phyloP scores from a whole-genome alignment of 2,329 filamentous ascomycete species.

The Xylaria sp. region DNA sequence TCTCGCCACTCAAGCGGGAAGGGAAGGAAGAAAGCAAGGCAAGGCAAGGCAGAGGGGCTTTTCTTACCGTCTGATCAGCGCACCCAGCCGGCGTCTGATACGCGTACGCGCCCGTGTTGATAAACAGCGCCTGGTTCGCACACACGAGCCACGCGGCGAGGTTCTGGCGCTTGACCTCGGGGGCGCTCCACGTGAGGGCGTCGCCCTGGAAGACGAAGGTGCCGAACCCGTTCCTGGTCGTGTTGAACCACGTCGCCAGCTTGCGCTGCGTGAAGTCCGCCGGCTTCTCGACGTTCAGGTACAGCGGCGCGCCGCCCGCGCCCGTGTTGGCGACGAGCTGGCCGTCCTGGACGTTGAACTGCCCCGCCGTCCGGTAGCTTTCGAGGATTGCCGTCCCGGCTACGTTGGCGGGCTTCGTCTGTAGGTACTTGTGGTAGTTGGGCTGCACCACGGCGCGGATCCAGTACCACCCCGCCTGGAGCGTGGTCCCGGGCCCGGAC shows the following conservation, averaged over 20 bases:
- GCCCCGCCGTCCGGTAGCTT: slow-evolving; percentile 59
- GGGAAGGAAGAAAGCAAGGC: not conserved
- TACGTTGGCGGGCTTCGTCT: slow-evolving; percentile 57
- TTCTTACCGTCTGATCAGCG: slow-evolving; percentile 65
- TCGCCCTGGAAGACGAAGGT: slow-evolving; percentile 69
- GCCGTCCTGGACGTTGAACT: slow-evolving; percentile 65
- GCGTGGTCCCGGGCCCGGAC: slow-evolving; percentile 48
- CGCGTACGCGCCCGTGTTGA: slow-evolving; percentile 68
- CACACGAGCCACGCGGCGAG: slow-evolving; percentile 70
- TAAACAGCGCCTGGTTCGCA: slow-evolving; percentile 60
- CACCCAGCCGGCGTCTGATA: slow-evolving; percentile 69
- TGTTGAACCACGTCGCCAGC: slow-evolving; percentile 63
- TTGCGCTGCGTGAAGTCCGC: slow-evolving; percentile 58
- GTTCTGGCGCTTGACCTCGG: slow-evolving; percentile 63
- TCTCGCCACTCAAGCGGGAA: not conserved
- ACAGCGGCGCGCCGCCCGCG: slow-evolving; percentile 53
- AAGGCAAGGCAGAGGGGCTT: slow-evolving; percentile 17
- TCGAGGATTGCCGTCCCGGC: slow-evolving; percentile 61
- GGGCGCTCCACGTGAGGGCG: slow-evolving; percentile 64
- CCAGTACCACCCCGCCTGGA: slow-evolving; percentile 65
- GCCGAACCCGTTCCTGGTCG: slow-evolving; percentile 64
- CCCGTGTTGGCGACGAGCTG: slow-evolving; percentile 63
- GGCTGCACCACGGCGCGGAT: slow-evolving; percentile 67
- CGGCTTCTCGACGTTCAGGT: slow-evolving; percentile 60
- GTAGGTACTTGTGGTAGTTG: slow-evolving; percentile 68